Evolutionary conservation across 2,329 filamentous ascomycete genomes (phyloP).

Genomic region (Fusarium hainanense): DNA sequence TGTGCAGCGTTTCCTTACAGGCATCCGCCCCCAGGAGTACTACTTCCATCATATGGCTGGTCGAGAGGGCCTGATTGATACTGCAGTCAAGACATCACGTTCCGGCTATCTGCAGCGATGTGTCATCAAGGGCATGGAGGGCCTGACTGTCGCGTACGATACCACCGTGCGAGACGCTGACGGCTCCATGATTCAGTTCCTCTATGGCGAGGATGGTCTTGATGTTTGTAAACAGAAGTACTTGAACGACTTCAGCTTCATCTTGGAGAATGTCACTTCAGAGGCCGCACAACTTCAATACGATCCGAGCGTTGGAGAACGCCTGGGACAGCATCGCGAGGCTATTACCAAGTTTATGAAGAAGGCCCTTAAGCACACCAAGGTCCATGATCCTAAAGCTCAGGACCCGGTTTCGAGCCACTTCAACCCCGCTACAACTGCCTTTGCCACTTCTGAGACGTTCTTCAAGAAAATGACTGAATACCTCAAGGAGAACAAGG

Average conservation of each 20-base stretch:
- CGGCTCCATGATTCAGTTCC: conserved; percentile 90
- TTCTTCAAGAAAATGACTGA: conserved; percentile 79
- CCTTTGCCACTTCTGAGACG: conserved; percentile 88
- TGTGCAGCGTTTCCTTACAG: conserved; percentile 95
- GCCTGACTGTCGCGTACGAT: conserved; percentile 90
- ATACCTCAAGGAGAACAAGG: conserved; percentile 82
- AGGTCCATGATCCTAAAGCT: conserved; percentile 64
- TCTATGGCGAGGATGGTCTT: conserved; percentile 96
- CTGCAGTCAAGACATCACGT: conserved; percentile 96
- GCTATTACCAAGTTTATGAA: conserved; percentile 82
- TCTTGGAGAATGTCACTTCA: conserved; percentile 85
- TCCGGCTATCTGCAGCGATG: conserved; percentile 97
- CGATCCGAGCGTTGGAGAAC: conserved; percentile 59
- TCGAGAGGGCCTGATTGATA: conserved; percentile 97
- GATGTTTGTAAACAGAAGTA: conserved; percentile 96
- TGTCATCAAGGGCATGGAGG: conserved; percentile 98
- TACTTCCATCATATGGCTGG: conserved; percentile 99
- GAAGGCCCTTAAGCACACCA: conserved; percentile 78
- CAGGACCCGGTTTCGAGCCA: conserved; percentile 80
- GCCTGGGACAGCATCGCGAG: conserved; percentile 63
- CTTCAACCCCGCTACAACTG: conserved; percentile 80
- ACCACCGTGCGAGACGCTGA: conserved; percentile 94
- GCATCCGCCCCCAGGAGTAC: conserved; percentile 96
- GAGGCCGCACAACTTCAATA: conserved; percentile 82
- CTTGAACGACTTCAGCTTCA: conserved; percentile 88